Evolutionary conservation across 1,284 basidiomycete species (phyloP), one percentile per base, ranked within the genome.

Genomic region (Naganishia liquefaciens): DNA sequence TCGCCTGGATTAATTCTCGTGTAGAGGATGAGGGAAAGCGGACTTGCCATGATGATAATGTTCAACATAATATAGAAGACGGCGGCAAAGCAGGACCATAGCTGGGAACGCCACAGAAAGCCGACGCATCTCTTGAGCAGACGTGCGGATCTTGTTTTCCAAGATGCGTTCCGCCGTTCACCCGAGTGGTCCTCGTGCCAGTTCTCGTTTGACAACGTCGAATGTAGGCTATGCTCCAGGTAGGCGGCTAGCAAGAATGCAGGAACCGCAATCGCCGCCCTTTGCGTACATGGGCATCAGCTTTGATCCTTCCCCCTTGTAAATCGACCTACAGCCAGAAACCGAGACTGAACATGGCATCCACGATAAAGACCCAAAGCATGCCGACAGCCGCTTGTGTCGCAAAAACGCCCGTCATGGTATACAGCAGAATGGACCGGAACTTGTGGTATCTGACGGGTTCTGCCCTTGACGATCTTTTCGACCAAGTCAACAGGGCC

Each of bases 41-140:
- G 1, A 49, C 55, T 60, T 23, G 27, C 55, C 55, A 60, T 60
- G 21, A 60, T 50, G 23, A 60, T 11, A 1, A 46, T 37, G 21
- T 60, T 60, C 7, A 60, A 28, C 2, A 23, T 21, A 17, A 60
- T 50, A 25, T 23, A 60, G 46, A 49, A 60, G 6, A 15, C 30
- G n/a, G 17, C 55, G 9, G 55, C n/a, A 3, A 60, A 25, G n/a
- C 30, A 27, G 1, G 55, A 60, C 28, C 30, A 37, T 3, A 60
- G 39, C 10, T 60, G 55, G 1, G 55, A 60, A 10, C 46, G 27
- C 10, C 28, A 30, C 2, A 60, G 10, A n/a, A 53, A 53, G 33
- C 33, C n/a, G 30, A 19, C 23, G 51, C 28, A 39, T 33, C 28
- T 37, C 33, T 7, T 37, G 33, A 37, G 33, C 33, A 37, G 13